phyloP scores from a whole-genome alignment of 352 stramenopile genomes.

The Globisporangium paddicum region DNA sequence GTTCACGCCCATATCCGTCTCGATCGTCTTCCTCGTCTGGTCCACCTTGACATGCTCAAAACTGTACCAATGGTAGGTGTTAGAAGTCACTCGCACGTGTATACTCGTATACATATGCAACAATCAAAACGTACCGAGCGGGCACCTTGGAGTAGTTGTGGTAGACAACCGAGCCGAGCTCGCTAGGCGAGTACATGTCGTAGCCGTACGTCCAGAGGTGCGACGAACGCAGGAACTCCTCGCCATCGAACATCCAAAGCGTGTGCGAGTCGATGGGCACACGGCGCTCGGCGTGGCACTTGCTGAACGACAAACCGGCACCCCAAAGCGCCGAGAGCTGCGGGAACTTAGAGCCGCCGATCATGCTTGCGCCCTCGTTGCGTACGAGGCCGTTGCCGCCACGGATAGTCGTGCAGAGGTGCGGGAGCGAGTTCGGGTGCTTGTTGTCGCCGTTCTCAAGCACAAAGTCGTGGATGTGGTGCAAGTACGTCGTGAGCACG shows the following conservation, averaged over 20 bases:
- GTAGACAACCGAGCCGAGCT: conserved; percentile 55
- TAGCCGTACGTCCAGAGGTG: conserved; percentile 64
- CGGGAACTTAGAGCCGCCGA: conserved; percentile 61
- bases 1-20: conserved; percentile 52
- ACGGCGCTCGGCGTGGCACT: conserved; percentile 76
- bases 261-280: conserved; percentile 76
- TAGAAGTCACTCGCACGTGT: background rate
- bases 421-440: conserved; percentile 46
- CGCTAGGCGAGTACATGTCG: conserved; percentile 65
- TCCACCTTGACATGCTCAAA: conserved; percentile 59
- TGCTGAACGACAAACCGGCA: conserved; percentile 77
- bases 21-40: conserved; percentile 28
- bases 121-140: conserved; percentile 21
- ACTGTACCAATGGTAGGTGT: background rate
- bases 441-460: conserved; percentile 77
- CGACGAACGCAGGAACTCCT: conserved; percentile 63
- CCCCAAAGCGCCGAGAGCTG: conserved; percentile 74
- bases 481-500: conserved; percentile 74
- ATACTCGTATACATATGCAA: background rate
- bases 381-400: conserved; percentile 64
- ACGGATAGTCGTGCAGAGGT: conserved; percentile 72
- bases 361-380: conserved; percentile 79
- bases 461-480: conserved; percentile 82
- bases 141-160: conserved; percentile 77
- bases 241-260: conserved; percentile 74